A percentile compares a stretch with the other conserved stretches of the same genome.
Conservation (phyloP, 1,139 yeast species). For the Nakaseomyces delphensis region DNA sequence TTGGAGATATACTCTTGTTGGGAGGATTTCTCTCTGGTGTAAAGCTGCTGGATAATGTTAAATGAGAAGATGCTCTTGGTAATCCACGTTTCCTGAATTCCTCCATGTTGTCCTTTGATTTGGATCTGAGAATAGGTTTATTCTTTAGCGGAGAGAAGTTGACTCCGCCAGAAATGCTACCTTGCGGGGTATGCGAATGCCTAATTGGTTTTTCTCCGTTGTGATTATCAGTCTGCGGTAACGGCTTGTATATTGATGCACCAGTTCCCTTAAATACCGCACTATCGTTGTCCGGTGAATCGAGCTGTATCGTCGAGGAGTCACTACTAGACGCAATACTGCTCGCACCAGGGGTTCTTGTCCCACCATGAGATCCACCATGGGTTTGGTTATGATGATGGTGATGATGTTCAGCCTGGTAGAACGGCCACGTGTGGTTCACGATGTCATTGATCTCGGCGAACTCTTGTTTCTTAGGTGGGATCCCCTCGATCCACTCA, state of each 20-base stretch:
- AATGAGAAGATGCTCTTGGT: slow-evolving; percentile 3
- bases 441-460: slow-evolving; percentile 58
- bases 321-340: background rate
- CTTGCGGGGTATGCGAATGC: background rate
- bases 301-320: background rate
- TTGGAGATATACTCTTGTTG: slow-evolving; percentile 31
- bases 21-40: slow-evolving; percentile 12
- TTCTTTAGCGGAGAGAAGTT: slow-evolving; percentile 3
- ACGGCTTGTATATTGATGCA: slow-evolving; percentile 1
- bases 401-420: slow-evolving; percentile 33
- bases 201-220: slow-evolving; percentile 1
- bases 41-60: slow-evolving; percentile 11
- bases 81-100: slow-evolving; percentile 4
- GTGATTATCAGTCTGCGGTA: background rate
- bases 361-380: slow-evolving; percentile 21
- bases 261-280: slow-evolving; percentile 22
- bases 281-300: slow-evolving; percentile 9
- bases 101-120: slow-evolving; percentile 4
- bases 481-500: slow-evolving; percentile 98
- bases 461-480: slow-evolving; percentile 68
- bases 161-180: background rate
- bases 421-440: slow-evolving; percentile 90
- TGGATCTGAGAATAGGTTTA: slow-evolving; percentile 1
- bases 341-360: slow-evolving; percentile 13
- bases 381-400: background rate